Evolutionary conservation across 805 yeast species (phyloP).

Genomic region (Kluyveromyces dobzhanskii): DNA sequence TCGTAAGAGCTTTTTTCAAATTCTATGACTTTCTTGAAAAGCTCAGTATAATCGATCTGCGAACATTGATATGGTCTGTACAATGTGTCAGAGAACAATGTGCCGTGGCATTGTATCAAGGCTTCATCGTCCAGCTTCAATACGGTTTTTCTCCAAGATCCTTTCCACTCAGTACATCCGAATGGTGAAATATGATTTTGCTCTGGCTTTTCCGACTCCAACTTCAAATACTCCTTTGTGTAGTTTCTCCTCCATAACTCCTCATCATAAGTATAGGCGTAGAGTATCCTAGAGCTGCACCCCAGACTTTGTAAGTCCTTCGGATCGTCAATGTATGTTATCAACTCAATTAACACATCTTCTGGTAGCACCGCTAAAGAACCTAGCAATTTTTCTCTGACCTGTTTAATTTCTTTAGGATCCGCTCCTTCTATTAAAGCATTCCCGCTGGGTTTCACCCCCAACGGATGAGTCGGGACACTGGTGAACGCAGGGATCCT

Average conservation of each 20-base stretch:
- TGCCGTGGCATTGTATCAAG: slow-evolving; percentile 35
- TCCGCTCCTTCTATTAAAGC: slow-evolving; percentile 32
- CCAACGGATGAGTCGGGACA: slow-evolving; percentile 54
- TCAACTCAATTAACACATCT: slow-evolving; percentile 48
- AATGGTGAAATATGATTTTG: slow-evolving; percentile 19
- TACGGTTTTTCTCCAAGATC: slow-evolving; percentile 71
- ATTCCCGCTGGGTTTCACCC: slow-evolving; percentile 72
- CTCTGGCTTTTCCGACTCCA: slow-evolving; percentile 14
- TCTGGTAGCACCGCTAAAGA: slow-evolving; percentile 46
- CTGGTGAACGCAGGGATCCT: slow-evolving; percentile 6
- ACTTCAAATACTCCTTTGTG: slow-evolving; percentile 21
- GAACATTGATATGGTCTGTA: slow-evolving; percentile 81
- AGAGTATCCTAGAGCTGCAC: slow-evolving; percentile 55
- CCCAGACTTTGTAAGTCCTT: slow-evolving; percentile 44
- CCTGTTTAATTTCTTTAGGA: slow-evolving; percentile 6
- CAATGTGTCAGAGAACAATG: slow-evolving; percentile 66
- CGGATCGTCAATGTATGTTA: slow-evolving; percentile 41
- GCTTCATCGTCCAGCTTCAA: slow-evolving; percentile 38
- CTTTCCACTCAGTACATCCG: slow-evolving; percentile 47
- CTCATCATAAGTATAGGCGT: slow-evolving; percentile 67
- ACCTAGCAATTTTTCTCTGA: slow-evolving; percentile 42
- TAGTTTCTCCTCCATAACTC: slow-evolving; percentile 72
- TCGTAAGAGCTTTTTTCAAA: slow-evolving; percentile 34
- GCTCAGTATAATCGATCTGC: slow-evolving; percentile 48
- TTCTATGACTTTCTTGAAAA: slow-evolving; percentile 41